These are phyloP conservation scores for Hansenula lynferdii DNA, from an alignment of 1,139 yeast genomes.

Conservation along the genomic window DNA sequence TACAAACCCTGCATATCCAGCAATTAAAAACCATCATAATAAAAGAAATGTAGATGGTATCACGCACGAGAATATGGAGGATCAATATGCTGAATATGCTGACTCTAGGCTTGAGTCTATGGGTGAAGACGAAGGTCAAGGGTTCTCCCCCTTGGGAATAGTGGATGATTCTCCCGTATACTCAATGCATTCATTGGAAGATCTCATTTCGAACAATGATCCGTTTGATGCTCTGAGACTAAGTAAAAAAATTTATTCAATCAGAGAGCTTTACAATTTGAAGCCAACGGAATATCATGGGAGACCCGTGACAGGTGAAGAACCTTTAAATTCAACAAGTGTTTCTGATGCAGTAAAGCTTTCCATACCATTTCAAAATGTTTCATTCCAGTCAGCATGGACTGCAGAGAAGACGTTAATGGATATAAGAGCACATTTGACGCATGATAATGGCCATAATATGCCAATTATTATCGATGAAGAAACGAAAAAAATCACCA, in stretches of 20 bases:
- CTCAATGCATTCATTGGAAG: slow-evolving; percentile 3
- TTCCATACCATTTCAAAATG: slow-evolving; percentile 4
- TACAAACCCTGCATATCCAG: slow-evolving; percentile 9
- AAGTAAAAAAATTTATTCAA: slow-evolving; percentile 6
- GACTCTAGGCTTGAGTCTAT: not conserved
- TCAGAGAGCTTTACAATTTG: slow-evolving; percentile 11
- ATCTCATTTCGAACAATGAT: not conserved
- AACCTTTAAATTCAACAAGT: not conserved
- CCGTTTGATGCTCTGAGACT: not conserved
- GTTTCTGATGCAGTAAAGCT: slow-evolving; percentile 3
- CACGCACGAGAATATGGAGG: too few species aligned
- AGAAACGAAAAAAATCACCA: slow-evolving; percentile 13
- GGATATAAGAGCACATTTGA: slow-evolving; percentile 15
- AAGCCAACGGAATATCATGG: slow-evolving; percentile 15
- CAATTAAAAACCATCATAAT: not conserved
- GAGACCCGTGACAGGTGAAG: slow-evolving; percentile 7
- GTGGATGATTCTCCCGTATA: slow-evolving; percentile 7
- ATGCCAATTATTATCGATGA: slow-evolving; percentile 9
- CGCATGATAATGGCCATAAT: slow-evolving; percentile 2
- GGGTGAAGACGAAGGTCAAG: not conserved
- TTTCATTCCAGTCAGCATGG: slow-evolving; percentile 17
- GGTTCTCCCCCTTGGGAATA: slow-evolving; percentile 5
- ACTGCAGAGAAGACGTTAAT: slow-evolving; percentile 17
- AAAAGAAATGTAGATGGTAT: too few species aligned
- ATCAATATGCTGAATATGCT: not conserved